Conservation (phyloP, 1,284 basidiomycete genomes). For the Chondrostereum purpureum region DNA sequence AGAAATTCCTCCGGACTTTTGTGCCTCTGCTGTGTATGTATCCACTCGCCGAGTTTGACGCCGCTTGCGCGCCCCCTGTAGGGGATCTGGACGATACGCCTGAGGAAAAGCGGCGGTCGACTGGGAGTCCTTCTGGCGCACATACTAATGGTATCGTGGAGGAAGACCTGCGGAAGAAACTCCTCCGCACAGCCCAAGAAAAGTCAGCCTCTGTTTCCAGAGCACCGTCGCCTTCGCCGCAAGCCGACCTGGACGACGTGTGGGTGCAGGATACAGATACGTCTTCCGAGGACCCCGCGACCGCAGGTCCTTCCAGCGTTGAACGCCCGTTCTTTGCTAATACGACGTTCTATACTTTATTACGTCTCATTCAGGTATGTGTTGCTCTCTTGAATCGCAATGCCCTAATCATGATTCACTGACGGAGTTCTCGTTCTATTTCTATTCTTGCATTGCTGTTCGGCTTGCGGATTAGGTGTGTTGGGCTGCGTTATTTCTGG, state of each 20-base stretch:
- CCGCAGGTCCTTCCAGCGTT: constrained; percentile 11
- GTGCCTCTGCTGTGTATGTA: constrained; percentile 80
- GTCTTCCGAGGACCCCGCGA: constrained; percentile 19
- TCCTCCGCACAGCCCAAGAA: constrained; percentile 66
- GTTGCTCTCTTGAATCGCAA: constrained; percentile 5
- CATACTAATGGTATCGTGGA: constrained; percentile 47
- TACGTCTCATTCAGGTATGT: constrained; percentile 80
- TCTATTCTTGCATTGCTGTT: background rate
- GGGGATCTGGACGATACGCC: constrained; percentile 41
- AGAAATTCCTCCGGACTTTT: constrained; percentile 82
- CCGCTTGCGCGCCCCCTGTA: constrained; percentile 57
- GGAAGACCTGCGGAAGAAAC: constrained; percentile 71
- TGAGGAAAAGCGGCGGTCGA: constrained; percentile 39
- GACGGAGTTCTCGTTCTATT: background rate
- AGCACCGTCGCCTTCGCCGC: constrained; percentile 26
- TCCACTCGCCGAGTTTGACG: constrained; percentile 72
- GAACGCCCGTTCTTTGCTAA: constrained; percentile 80
- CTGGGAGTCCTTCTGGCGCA: constrained; percentile 31
- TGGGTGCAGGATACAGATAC: constrained; percentile 55
- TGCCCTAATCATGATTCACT: no score
- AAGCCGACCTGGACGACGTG: constrained; percentile 32
- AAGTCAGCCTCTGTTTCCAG: constrained; percentile 38
- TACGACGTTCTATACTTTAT: constrained; percentile 86
- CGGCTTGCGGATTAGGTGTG: no score
- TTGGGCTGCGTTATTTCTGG: no score